Evolutionary conservation across 257 asterid species (phyloP), one percentile per base, ranked within the genome.

Genomic region (Anisodus tanguticus): DNA sequence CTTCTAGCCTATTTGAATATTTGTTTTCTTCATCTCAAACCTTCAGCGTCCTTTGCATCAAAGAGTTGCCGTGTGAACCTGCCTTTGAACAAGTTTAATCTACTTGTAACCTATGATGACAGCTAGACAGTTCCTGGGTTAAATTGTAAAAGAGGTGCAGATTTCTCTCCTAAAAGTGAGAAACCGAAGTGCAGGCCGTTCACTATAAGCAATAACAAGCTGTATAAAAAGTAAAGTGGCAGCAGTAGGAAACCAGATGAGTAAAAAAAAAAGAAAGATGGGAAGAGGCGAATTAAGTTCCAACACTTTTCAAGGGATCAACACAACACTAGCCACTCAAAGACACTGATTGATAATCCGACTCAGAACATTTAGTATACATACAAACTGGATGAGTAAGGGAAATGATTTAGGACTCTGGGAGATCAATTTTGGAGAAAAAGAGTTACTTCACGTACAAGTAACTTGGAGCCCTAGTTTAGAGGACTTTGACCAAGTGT

Each of bases 321-420:
- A 76, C 19, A 49, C 63, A 51, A 72, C 80, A 72, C 41, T n/a
- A 72, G 80, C 41, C 9, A 72, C 80, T 72, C 60, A 72, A 72
- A 47, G 80, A 19, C 60, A 47, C 12, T 72, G 19, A 72, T 72
- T 72, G 35, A 47, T 47, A 47, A 72, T 47, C 11, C 10, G 41
- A 72, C 80, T 72, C 59, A 11, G 39, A 72, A 72, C n/a, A 47
- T 51, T 47, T 47, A 19, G 51, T 15, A 72, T 47, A 47, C 59
- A 10, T 45, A 72, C 80, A 76, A 51, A 76, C 43, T 19, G 81
- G 81, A 51, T 51, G 63, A 22, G 81, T 37, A 19, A 76, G 81
- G 63, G 22, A 22, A 51, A 11, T 76, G 81, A 51, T 26, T 47
- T 22, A 11, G 81, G 63, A 51, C 63, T 51, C 63, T 26, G 6